phyloP scores from a whole-genome alignment of 1,139 yeast genomes.

The Hyphopichia khmerensis region DNA sequence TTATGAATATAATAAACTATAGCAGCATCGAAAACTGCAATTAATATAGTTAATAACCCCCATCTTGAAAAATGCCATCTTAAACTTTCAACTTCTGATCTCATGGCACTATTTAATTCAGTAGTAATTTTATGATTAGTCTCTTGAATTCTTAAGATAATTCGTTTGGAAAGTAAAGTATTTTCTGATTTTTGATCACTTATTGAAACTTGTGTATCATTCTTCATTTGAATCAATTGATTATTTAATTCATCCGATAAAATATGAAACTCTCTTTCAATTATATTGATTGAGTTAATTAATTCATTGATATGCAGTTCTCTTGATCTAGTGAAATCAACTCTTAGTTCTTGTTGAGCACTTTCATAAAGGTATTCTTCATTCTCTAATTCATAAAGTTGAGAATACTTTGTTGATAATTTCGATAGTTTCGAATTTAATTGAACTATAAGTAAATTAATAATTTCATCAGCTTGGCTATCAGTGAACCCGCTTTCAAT shows the following conservation, averaged over 20 bases:
- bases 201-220: constrained; percentile 79
- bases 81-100: constrained; percentile 82
- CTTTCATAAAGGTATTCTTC: constrained; percentile 89
- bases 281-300: constrained; percentile 61
- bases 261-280: constrained; percentile 70
- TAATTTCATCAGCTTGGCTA: constrained; percentile 52
- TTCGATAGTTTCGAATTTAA: constrained; percentile 56
- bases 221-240: constrained; percentile 60
- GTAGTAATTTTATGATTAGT: constrained; percentile 84
- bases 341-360: constrained; percentile 83
- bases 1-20: constrained; percentile 41
- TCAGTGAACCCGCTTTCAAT: constrained; percentile 49
- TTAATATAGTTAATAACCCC: constrained; percentile 66
- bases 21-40: constrained; percentile 42
- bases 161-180: constrained; percentile 68
- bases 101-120: constrained; percentile 75
- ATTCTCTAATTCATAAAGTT: constrained; percentile 73
- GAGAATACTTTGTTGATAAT: constrained; percentile 59
- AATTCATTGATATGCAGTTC: constrained; percentile 70
- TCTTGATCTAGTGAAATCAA: constrained; percentile 74
- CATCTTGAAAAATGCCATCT: constrained; percentile 94
- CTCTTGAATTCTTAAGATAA: constrained; percentile 75
- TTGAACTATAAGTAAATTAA: constrained; percentile 49
- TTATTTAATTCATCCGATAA: constrained; percentile 79
- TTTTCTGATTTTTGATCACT: constrained; percentile 87